Conservation (phyloP, 2,329 filamentous ascomycete genomes). For the Ustulina deusta region DNA sequence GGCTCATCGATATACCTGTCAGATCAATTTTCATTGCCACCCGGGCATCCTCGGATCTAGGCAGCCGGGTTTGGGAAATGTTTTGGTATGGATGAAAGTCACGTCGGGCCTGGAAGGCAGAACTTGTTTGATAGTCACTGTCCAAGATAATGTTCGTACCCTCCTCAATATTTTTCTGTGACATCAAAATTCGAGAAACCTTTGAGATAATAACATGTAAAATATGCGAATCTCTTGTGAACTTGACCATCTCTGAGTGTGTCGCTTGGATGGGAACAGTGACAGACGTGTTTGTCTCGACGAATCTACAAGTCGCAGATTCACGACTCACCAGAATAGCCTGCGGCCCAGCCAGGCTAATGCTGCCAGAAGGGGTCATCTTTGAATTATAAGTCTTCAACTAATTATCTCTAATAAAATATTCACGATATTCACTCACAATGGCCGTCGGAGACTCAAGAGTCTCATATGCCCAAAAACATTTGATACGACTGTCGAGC, state of each 20-base stretch:
- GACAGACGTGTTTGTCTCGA: neutral
- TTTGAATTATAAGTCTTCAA: too few relatives aligned
- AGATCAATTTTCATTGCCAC: too few relatives aligned
- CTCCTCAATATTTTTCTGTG: too few relatives aligned
- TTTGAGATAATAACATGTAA: too few relatives aligned
- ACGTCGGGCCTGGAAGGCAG: too few relatives aligned
- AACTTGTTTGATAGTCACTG: too few relatives aligned
- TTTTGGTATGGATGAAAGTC: too few relatives aligned
- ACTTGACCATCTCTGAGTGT: conserved; percentile 46
- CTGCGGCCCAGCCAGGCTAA: conserved; percentile 25
- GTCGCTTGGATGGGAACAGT: conserved; percentile 43
- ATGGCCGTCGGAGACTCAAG: conserved; percentile 39
- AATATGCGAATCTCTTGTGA: conserved; percentile 28
- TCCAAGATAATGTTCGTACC: too few relatives aligned
- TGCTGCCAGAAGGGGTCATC: neutral
- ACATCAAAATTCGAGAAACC: too few relatives aligned
- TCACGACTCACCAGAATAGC: conserved; percentile 40
- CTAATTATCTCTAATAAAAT: neutral
- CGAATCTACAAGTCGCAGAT: conserved; percentile 42
- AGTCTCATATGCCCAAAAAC: conserved; percentile 46
- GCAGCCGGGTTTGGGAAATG: too few relatives aligned
- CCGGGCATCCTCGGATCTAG: too few relatives aligned
- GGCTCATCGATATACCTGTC: too few relatives aligned
- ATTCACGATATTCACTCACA: conserved; percentile 33
- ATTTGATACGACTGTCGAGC: conserved; percentile 11